Evolutionary conservation across 495 filamentous ascomycete species (phyloP).

Genomic region (Talaromyces wortmannii): DNA sequence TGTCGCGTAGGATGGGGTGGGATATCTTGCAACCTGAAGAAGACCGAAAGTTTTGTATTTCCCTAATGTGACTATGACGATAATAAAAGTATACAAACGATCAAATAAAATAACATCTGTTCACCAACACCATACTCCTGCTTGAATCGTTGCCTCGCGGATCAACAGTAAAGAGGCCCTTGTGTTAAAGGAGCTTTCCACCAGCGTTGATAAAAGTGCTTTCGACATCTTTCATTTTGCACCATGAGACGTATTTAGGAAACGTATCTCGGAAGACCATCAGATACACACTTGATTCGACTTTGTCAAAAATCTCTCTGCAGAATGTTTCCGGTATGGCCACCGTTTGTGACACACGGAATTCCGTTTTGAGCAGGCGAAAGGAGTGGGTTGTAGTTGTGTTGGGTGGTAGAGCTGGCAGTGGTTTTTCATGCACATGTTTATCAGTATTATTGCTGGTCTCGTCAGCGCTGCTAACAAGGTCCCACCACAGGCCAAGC

Average conservation of each 20-base stretch:
- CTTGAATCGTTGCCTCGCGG: no score
- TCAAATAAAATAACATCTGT: neutral
- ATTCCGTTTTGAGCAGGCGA: neutral
- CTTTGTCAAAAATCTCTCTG: neutral
- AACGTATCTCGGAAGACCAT: neutral
- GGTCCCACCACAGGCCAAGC: neutral
- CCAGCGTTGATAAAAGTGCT: neutral
- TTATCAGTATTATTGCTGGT: no score
- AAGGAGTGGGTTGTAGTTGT: neutral
- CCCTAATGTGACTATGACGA: conserved; percentile 2
- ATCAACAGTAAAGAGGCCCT: no score
- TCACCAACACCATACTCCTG: neutral
- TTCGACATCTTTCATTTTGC: neutral
- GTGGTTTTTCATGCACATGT: no score
- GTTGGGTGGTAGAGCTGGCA: no score
- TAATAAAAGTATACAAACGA: neutral
- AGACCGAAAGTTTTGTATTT: no score
- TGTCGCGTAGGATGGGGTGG: no score
- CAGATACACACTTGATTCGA: neutral
- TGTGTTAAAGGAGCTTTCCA: neutral
- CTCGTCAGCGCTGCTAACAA: neutral
- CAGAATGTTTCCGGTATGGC: neutral
- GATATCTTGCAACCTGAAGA: no score
- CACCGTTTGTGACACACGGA: neutral
- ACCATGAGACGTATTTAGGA: neutral